phyloP scores from a whole-genome alignment of 2,329 filamentous ascomycete genomes.

The Lachnellula willkommii region DNA sequence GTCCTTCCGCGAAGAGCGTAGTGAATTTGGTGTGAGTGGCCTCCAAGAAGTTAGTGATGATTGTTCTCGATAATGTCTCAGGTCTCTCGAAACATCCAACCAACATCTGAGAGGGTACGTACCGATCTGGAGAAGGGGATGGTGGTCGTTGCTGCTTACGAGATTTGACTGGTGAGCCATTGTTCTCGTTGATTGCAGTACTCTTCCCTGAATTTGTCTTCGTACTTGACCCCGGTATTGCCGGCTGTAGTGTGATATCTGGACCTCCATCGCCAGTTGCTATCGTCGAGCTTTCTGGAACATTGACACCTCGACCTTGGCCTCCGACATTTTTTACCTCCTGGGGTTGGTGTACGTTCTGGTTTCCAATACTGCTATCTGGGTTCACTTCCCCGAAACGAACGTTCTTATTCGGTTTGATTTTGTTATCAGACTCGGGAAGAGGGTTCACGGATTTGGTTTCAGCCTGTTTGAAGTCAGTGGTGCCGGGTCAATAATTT shows the following conservation, averaged over 20 bases:
- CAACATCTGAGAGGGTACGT: no score
- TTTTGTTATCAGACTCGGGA: slow-evolving; percentile 4
- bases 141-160: slow-evolving; percentile 17
- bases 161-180: slow-evolving; percentile 17
- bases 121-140: slow-evolving; percentile 17
- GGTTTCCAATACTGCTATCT: neutral
- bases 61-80: no score
- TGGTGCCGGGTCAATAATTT: slow-evolving; percentile 12
- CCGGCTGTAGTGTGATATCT: slow-evolving; percentile 19
- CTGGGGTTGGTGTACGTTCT: no score
- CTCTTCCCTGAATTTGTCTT: slow-evolving; percentile 17
- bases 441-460: neutral
- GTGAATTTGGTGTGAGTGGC: slow-evolving; percentile 26
- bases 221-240: slow-evolving; percentile 18
- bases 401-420: no score
- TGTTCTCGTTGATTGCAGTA: slow-evolving; percentile 17
- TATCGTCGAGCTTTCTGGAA: neutral
- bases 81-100: no score
- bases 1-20: slow-evolving; percentile 23
- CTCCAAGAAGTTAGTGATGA: no score
- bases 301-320: neutral
- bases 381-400: neutral
- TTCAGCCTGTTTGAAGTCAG: slow-evolving; percentile 7
- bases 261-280: slow-evolving; percentile 12
- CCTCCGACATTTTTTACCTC: no score